Conservation (phyloP, 2,329 filamentous ascomycete genomes). For the Trichoderma guizhouense region DNA sequence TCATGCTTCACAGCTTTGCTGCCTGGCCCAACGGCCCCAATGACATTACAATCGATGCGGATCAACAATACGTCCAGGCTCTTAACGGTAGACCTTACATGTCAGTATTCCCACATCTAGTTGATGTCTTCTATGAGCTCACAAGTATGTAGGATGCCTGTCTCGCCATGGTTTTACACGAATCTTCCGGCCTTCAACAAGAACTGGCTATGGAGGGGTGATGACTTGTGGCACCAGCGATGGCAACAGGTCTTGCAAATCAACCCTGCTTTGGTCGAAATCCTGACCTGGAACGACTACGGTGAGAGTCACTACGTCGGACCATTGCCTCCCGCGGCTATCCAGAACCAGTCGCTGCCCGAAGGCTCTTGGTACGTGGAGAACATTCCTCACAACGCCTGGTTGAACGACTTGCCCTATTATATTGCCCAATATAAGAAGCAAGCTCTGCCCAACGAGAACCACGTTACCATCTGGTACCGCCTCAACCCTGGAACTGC, state of each 20-base stretch:
- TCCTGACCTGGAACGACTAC: conserved; percentile 48
- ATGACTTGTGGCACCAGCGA: conserved; percentile 56
- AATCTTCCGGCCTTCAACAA: conserved; percentile 37
- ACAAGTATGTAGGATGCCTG: too few species aligned
- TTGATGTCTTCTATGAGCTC: too few species aligned
- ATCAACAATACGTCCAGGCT: background rate
- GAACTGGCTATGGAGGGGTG: conserved; percentile 57
- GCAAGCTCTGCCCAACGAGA: conserved; percentile 13
- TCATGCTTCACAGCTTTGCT: background rate
- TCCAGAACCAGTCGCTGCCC: conserved; percentile 29
- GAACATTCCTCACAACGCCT: conserved; percentile 35
- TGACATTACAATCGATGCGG: background rate
- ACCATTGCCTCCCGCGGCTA: conserved; percentile 35
- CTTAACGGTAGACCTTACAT: too few species aligned
- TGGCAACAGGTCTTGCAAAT: conserved; percentile 48
- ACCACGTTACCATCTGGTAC: conserved; percentile 31
- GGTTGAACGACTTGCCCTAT: conserved; percentile 26
- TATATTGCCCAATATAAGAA: conserved; percentile 35
- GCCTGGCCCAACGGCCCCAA: background rate
- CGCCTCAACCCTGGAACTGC: conserved; percentile 20
- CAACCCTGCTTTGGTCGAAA: conserved; percentile 46
- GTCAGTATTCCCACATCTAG: too few species aligned
- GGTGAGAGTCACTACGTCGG: conserved; percentile 55
- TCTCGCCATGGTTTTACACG: background rate
- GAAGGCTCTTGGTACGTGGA: conserved; percentile 48